Conservation (phyloP, 768 basidiomycete genomes). For the Serendipita sp. region DNA sequence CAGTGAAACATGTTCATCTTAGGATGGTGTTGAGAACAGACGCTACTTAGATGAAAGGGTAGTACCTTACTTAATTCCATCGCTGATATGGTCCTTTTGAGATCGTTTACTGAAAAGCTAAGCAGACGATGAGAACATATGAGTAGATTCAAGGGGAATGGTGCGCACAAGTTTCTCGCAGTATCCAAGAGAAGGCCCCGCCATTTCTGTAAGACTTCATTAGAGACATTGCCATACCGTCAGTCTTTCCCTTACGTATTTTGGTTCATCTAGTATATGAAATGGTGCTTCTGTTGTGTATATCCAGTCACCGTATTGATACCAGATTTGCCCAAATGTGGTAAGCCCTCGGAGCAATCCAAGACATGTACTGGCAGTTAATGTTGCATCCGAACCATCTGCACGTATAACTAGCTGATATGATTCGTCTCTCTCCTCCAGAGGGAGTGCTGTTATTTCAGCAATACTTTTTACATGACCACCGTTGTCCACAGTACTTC, state of each 20-base stretch:
- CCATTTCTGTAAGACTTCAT: neutral
- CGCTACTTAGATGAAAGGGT: slow-evolving; percentile 6
- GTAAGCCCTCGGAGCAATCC: slow-evolving; percentile 57
- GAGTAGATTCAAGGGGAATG: slow-evolving; percentile 4
- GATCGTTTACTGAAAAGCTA: slow-evolving; percentile 47
- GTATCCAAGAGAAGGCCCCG: slow-evolving; percentile 73
- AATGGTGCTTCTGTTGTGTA: slow-evolving; percentile 43
- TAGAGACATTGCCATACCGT: neutral
- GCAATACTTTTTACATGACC: slow-evolving; percentile 27
- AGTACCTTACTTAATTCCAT: slow-evolving; percentile 57
- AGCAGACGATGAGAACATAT: neutral
- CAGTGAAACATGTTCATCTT: slow-evolving; percentile 68
- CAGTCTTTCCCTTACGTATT: slow-evolving; percentile 32
- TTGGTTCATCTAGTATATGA: slow-evolving; percentile 42
- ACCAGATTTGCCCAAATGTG: slow-evolving; percentile 57
- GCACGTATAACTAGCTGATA: slow-evolving; percentile 41
- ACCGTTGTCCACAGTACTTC: neutral
- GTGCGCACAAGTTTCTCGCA: slow-evolving; percentile 49
- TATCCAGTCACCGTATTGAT: slow-evolving; percentile 24
- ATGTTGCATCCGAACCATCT: slow-evolving; percentile 34
- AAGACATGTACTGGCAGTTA: slow-evolving; percentile 45
- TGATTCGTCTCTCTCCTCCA: slow-evolving; percentile 38
- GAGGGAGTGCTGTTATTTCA: slow-evolving; percentile 32
- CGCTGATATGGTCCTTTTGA: slow-evolving; percentile 52
- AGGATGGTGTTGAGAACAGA: neutral